Conservation (phyloP, 495 filamentous ascomycete genomes). For the Xylaria venustula region DNA sequence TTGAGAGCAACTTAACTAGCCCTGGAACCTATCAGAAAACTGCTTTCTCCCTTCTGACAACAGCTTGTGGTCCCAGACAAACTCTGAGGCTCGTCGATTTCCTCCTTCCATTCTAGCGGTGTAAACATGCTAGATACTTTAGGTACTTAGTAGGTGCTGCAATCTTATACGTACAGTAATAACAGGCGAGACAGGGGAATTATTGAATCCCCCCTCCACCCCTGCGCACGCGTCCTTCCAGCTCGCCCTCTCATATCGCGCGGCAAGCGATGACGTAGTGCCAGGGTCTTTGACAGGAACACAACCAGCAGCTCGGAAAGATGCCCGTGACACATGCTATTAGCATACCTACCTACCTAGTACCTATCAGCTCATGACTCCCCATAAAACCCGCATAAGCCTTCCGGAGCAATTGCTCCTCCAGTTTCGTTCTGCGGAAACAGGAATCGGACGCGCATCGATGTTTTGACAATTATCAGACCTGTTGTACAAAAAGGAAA, state of each 20-base stretch:
- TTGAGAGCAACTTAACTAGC: neutral
- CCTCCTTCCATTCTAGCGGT: constrained; percentile 1
- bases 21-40: neutral
- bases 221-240: neutral
- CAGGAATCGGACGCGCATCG: neutral
- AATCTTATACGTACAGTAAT: neutral
- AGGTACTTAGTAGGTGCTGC: too few relatives aligned
- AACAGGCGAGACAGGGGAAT: neutral
- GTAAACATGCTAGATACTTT: too few relatives aligned
- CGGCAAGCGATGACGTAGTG: neutral
- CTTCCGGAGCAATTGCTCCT: constrained; percentile 10
- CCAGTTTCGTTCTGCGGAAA: neutral
- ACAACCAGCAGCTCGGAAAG: neutral
- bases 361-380: neutral
- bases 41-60: neutral
- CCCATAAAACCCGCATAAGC: neutral
- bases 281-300: neutral
- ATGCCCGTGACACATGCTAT: neutral
- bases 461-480: too few relatives aligned
- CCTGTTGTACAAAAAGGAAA: too few relatives aligned
- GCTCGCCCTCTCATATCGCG: neutral
- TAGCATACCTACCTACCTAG: neutral
- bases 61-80: neutral
- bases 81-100: neutral
- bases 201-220: neutral